Evolutionary conservation across 140 eudicot species (phyloP).

Genomic region (Oenanthe javanica): DNA sequence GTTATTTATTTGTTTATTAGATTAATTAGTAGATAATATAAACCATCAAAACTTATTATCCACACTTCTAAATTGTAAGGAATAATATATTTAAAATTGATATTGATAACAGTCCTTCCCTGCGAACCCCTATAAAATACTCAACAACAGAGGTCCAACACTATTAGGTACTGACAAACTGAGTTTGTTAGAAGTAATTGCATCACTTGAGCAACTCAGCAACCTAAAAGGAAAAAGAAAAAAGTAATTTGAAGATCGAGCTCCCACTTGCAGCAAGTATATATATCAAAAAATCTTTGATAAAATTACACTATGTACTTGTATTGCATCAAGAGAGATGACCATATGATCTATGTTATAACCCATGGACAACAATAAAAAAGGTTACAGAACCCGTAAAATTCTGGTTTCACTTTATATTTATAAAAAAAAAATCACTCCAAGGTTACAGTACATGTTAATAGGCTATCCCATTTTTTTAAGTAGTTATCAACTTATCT

Average conservation of each 20-base stretch:
- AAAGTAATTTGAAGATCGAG: neutral
- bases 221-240: neutral
- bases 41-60: too few species aligned
- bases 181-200: neutral
- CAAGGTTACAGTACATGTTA: too few species aligned
- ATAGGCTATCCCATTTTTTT: too few species aligned
- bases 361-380: neutral
- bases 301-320: neutral
- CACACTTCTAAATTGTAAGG: too few species aligned
- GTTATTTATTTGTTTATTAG: too few species aligned
- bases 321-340: neutral
- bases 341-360: neutral
- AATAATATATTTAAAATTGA: too few species aligned
- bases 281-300: neutral
- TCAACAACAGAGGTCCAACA: neutral
- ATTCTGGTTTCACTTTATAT: neutral
- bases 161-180: neutral
- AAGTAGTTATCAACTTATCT: too few species aligned
- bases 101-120: too few species aligned
- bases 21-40: too few species aligned
- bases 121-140: too few species aligned
- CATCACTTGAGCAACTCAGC: neutral
- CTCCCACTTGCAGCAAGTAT: neutral
- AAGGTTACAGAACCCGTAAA: neutral
- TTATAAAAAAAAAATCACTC: neutral